Conservation (phyloP, 2,329 filamentous ascomycete species). For the Madurella mycetomatis region DNA sequence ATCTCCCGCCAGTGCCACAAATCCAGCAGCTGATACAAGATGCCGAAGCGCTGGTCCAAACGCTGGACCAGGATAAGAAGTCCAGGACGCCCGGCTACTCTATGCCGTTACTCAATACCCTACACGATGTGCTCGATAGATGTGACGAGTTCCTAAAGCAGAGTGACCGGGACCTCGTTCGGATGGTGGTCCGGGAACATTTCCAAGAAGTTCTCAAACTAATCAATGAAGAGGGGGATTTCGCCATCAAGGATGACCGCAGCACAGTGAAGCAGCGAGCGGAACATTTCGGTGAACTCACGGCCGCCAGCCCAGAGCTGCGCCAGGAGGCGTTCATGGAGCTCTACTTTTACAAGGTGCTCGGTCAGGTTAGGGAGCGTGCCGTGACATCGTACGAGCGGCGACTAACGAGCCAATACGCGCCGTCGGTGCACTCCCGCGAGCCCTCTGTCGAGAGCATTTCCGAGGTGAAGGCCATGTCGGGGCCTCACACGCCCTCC, state of each 20-base stretch:
- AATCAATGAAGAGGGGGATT: constrained; percentile 36
- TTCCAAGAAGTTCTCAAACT: constrained; percentile 45
- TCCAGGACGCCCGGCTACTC: constrained; percentile 27
- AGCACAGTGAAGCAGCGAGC: constrained; percentile 8
- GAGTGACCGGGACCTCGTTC: constrained; percentile 34
- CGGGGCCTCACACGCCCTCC: constrained; percentile 10
- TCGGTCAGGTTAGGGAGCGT: constrained; percentile 36
- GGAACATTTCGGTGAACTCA: constrained; percentile 41
- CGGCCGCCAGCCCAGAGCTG: constrained; percentile 43
- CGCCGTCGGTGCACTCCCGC: constrained; percentile 20
- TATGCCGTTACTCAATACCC: constrained; percentile 34
- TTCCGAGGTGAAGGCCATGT: neutral
- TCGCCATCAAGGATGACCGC: constrained; percentile 14
- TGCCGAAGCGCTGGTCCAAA: constrained; percentile 4
- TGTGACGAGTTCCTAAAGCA: constrained; percentile 42
- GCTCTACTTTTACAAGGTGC: constrained; percentile 47
- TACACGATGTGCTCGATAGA: constrained; percentile 39
- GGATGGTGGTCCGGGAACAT: constrained; percentile 45
- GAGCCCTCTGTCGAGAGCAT: constrained; percentile 16
- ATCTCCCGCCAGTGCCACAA: constrained; percentile 6
- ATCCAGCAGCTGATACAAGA: constrained; percentile 17
- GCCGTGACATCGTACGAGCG: constrained; percentile 29
- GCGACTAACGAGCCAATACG: constrained; percentile 23
- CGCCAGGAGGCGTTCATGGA: constrained; percentile 48
- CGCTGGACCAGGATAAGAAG: constrained; percentile 18